Evolutionary conservation across 768 basidiomycete species (phyloP), one percentile per base, ranked within the genome.

Genomic region (Leucocoprinus sp.): DNA sequence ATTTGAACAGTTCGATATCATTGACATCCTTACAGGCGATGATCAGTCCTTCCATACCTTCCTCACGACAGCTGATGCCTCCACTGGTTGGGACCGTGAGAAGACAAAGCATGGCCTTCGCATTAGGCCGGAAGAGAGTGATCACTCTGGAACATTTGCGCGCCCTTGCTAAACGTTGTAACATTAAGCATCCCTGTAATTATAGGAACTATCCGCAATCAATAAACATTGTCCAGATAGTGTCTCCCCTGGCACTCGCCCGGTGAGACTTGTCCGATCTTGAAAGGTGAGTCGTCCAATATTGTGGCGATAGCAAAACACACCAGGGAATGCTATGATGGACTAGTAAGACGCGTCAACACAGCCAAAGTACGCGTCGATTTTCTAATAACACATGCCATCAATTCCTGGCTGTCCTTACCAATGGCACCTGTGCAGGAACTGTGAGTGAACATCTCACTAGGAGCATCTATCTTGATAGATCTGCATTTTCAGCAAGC

Each of bases 111-210:
- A 28, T 4, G 24, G 26, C n/a, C n/a, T 41, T 17, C 39, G 26
- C n/a, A 41, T 27, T 7, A 41, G 14, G 43, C 53, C 66, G 37
- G 76, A 73, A 2, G 75, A 69, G 6, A 69, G 67, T 24, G 52
- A 62, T 45, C 56, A 67, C 29, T 76, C 70, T 37, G 82, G 84
- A 9, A 85, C 85, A 3, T 87, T 75, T 57, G 71, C 83, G 38
- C 83, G 78, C 55, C 63, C 75, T 14, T 88, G 84, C 59, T 87
- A 65, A 68, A 57, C 11, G 18, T 15, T 26, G n/a, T n/a, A 5
- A n/a, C 31, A 31, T 31, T 4, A 5, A 31, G n/a, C 31, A 5
- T 8, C 14, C 33, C n/a, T n/a, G n/a, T n/a, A n/a, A n/a, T n/a
- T n/a, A n/a, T n/a, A n/a, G n/a, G n/a, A n/a, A n/a, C n/a, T n/a